These are phyloP conservation scores for Populus nigra DNA, from an alignment of 345 rosid genomes.

Conservation along the genomic window DNA sequence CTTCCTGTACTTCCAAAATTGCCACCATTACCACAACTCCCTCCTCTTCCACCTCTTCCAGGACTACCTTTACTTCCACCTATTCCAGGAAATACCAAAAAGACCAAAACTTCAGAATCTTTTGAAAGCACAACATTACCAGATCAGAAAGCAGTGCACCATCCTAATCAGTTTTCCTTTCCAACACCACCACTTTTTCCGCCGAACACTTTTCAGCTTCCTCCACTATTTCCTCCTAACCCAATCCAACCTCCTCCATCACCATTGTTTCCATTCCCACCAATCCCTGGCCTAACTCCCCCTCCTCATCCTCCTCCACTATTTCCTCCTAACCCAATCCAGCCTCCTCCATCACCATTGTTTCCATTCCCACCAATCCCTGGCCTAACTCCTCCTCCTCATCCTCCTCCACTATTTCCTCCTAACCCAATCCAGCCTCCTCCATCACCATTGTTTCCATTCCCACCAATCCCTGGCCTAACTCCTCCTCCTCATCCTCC, in stretches of 20 bases:
- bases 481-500: conserved; percentile 26
- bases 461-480: conserved; percentile 41
- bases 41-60: conserved; percentile 52
- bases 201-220: conserved; percentile 24
- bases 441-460: conserved; percentile 35
- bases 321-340: conserved; percentile 22
- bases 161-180: conserved; percentile 5
- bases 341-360: conserved; percentile 30
- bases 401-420: neutral
- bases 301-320: neutral
- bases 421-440: conserved; percentile 32
- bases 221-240: conserved; percentile 21
- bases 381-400: conserved; percentile 27
- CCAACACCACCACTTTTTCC: conserved; percentile 26
- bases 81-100: conserved; percentile 26
- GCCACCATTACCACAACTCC: conserved; percentile 49
- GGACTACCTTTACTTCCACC: conserved; percentile 41
- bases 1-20: conserved; percentile 42
- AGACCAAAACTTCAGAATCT: conserved; percentile 6
- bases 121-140: neutral
- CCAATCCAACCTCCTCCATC: conserved; percentile 11
- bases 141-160: conserved; percentile 8
- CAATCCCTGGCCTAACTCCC: neutral
- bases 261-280: neutral
- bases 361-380: conserved; percentile 48